Evolutionary conservation across 768 basidiomycete genomes (phyloP), one percentile per base, ranked within the genome.

Genomic region (Mycena olivaceomarginata): DNA sequence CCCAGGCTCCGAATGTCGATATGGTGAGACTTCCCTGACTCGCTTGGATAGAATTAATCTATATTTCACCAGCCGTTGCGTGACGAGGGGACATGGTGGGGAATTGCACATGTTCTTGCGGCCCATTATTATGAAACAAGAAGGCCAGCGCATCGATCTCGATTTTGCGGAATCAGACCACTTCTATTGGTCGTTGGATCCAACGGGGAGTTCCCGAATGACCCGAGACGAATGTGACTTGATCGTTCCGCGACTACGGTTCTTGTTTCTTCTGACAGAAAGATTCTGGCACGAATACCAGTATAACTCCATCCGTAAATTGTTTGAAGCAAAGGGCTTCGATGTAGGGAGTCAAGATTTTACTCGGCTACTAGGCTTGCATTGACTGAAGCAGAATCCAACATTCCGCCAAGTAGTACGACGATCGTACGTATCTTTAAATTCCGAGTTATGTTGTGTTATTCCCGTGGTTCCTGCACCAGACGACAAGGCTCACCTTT

Each of bases 251-350:
- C 41, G 74, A 45, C 45, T 40, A 20, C 6, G 18, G n/a, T 63
- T 63, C 13, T 9, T 4, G 9, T 53, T 43, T 12, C 0, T 16
- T 5, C 46, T 15, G 1, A 20, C 46, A 2, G 60, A 0, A 16
- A 69, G 13, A 9, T 7, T 43, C 41, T 75, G 74, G 74, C 37
- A 64, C 8, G 46, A 68, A 3, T 69, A 75, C 13, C 74, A 75
- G 10, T 75, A 75, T 20, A 57, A 56, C 6, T 60, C 74, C 6
- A 56, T 68, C 31, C 73, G 48, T 13, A 46, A 68, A 18, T 74
- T 68, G 20, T 51, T 5, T 1, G 25, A 53, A 41, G 62, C 46
- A 5, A 75, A 45, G 37, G 74, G 67, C 22, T 25, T 69, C 6
- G 67, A 75, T 16, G 40, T 66, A 1, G 10, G 63, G 18, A 45